Evolutionary conservation across 345 rosid species (phyloP).

Genomic region (Populus alba): DNA sequence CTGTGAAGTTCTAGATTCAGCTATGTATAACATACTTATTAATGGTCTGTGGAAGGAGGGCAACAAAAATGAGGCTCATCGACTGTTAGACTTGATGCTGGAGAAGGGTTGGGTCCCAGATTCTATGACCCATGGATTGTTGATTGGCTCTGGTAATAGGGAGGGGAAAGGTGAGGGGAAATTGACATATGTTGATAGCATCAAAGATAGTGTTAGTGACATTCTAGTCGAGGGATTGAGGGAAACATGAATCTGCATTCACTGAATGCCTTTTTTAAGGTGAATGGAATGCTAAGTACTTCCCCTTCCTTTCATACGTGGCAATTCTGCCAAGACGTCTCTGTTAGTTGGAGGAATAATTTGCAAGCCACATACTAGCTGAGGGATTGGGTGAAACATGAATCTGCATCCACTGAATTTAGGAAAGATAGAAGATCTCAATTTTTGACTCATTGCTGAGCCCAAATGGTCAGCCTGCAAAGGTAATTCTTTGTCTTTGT

Average conservation of each 20-base stretch:
- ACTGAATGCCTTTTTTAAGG: too few relatives aligned
- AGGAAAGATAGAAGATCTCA: background rate
- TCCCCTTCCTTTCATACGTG: too few relatives aligned
- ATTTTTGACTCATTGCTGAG: too few relatives aligned
- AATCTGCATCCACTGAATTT: background rate
- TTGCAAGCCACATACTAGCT: constrained; percentile 26
- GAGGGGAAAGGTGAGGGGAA: constrained; percentile 21
- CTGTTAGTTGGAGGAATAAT: too few relatives aligned
- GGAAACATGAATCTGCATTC: background rate
- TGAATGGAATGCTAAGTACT: too few relatives aligned
- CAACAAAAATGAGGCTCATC: constrained; percentile 26
- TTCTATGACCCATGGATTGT: constrained; percentile 41
- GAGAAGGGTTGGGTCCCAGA: constrained; percentile 55
- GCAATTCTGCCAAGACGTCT: too few relatives aligned
- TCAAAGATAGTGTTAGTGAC: constrained; percentile 35
- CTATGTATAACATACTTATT: constrained; percentile 32
- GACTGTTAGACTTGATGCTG: constrained; percentile 47
- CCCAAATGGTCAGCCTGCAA: background rate
- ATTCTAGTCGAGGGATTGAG: constrained; percentile 45
- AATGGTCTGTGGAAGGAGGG: constrained; percentile 51
- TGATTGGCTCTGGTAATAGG: constrained; percentile 33
- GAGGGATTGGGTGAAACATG: constrained; percentile 32
- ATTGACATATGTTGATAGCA: constrained; percentile 3
- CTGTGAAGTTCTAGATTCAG: constrained; percentile 28
- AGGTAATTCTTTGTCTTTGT: background rate